Evolutionary conservation across 202 grass and related monocot species (phyloP), one percentile per base, ranked within the genome.

Genomic region (Dendrocalamus latiflorus): DNA sequence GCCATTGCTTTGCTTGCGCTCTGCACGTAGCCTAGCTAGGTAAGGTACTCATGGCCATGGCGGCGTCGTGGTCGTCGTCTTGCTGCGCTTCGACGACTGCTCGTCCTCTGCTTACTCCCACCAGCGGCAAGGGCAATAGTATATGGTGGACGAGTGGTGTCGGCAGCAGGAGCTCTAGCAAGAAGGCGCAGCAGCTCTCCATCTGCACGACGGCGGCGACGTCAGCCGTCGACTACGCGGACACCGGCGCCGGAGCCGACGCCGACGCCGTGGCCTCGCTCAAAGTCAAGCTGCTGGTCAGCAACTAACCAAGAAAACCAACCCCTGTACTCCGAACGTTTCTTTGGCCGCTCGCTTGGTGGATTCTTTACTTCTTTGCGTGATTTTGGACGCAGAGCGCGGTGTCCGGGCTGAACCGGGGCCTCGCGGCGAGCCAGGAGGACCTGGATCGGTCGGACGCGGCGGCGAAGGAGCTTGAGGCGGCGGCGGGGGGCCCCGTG

Each of bases 361-460:
- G 10, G 41, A 56, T 1, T 44, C 18, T 64, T 68, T 8, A 9
- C 3, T 30, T 4, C 0, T 22, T 45, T 43, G n/a, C n/a, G n/a
- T n/a, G n/a, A n/a, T n/a, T n/a, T n/a, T 74, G 84, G 76, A 26
- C 72, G 80, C 90, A 98, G 92, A 91, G 79, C 83, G 88, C 86
- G 38, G 89, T 98, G 84, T 91, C 92, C 15, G 95, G 92, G 61
- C 75, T 98, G 83, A 98, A 98, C 82, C 84, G 90, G 18, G 95
- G 95, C 8, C 92, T 97, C 10, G 88, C 90, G 51, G 95, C 90
- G 16, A 84, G 68, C 84, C 88, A 90, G 71, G 90, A 98, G 74
- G 95, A 98, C 82, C 80, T 98, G 36, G 81, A 80, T 72, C 83
- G 63, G 18, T 89, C 89, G 24, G 95, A 98, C 73, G 59, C 85